Evolutionary conservation across 1,284 basidiomycete species (phyloP), one percentile per base, ranked within the genome.

Genomic region (Ustilago curta): DNA sequence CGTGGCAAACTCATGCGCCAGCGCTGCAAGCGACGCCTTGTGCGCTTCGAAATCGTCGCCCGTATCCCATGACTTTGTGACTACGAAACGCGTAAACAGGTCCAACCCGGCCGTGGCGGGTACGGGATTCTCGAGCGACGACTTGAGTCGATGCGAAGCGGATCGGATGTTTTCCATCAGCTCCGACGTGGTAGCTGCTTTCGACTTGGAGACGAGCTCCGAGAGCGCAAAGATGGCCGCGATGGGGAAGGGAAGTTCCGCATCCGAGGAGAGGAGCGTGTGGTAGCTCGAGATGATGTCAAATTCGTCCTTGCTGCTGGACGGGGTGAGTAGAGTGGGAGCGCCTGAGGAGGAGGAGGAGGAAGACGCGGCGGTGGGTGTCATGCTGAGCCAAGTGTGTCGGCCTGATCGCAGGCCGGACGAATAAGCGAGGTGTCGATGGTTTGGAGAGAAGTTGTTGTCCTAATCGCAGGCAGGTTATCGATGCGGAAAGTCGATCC

Each of bases 131-230:
- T 90, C 87, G 0, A 90, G 89, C 21, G 88, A 88, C 25, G 87
- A 84, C 77, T 90, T 91, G 55, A 96, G 87, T 18, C 87, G 87
- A 7, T 90, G 87, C 2, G 92, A 91, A 29, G 91, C 92, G 47
- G 91, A 89, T 64, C 93, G 90, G 75, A 96, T 88, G 57, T 90
- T 92, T 75, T 92, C 90, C 45, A 93, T 91, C 49, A 96, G 90
- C 85, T 96, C 94, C 78, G 93, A 93, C 89, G 94, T 95, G 23
- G 94, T 95, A 8, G 91, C 92, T 40, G 92, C 93, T 89, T 90
- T 88, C 21, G 92, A 93, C 63, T 89, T 87, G 56, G 90, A 87
- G 72, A 95, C 90, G 42, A 94, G 87, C 80, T 93, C 90, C 2
- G 92, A 90, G 49, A 95, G 88, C 7, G 93, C 89, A 50, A 93